Evolutionary conservation across 352 stramenopile species (phyloP).

Genomic region (Pythium folliculosum): DNA sequence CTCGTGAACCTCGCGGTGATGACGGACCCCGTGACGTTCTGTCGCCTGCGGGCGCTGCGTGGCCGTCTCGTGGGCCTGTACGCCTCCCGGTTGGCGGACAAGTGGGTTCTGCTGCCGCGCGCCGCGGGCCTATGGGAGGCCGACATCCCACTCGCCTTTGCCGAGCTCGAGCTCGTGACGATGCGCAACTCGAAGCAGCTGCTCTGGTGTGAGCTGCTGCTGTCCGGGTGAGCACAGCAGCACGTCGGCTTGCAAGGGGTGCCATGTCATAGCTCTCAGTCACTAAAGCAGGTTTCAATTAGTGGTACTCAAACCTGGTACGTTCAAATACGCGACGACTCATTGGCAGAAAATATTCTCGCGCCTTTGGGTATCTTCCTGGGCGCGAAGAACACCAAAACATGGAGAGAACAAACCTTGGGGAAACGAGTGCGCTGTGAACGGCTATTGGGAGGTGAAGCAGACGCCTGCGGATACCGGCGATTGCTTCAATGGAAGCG

Average conservation of each 20-base stretch:
- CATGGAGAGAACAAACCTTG: neutral
- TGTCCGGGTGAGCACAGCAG: conserved; percentile 13
- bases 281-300: too few species aligned
- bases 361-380: too few species aligned
- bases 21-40: conserved; percentile 19
- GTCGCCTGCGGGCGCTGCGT: neutral
- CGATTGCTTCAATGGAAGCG: neutral
- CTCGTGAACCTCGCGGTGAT: conserved; percentile 19
- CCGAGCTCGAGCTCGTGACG: neutral
- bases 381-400: too few species aligned
- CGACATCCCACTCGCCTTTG: conserved; percentile 5
- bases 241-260: too few species aligned
- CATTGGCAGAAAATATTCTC: too few species aligned
- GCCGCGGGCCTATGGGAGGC: neutral
- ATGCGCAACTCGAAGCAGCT: conserved; percentile 12
- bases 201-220: conserved; percentile 16
- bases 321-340: too few species aligned
- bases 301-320: too few species aligned
- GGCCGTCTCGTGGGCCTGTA: neutral
- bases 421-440: neutral
- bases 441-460: neutral
- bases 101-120: neutral
- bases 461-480: too few species aligned
- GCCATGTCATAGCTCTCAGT: too few species aligned
- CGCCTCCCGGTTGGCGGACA: neutral